Evolutionary conservation across 371 early-diverging fungal genomes (phyloP).

Genomic region (Mortierella sp.): DNA sequence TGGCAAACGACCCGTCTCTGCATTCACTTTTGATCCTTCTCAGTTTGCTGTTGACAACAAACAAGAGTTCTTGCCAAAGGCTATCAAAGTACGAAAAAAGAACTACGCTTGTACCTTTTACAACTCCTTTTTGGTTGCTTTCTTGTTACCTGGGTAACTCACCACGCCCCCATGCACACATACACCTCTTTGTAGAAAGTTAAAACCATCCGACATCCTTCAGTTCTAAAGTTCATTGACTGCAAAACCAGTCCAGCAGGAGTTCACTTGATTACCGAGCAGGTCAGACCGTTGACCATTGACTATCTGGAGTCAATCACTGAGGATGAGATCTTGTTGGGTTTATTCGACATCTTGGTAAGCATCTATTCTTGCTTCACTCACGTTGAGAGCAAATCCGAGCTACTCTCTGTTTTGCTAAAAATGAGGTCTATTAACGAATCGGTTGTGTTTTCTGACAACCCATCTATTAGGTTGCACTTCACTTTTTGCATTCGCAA

Average conservation of each 20-base stretch:
- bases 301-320: slow-evolving; percentile 44
- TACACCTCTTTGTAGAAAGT: slow-evolving; percentile 31
- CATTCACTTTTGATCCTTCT: slow-evolving; percentile 44
- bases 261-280: slow-evolving; percentile 46
- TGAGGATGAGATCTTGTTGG: slow-evolving; percentile 49
- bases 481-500: slow-evolving; percentile 51
- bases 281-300: slow-evolving; percentile 32
- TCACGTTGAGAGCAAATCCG: too few species aligned
- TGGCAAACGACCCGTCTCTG: slow-evolving; percentile 46
- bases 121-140: neutral
- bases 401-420: neutral
- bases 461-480: slow-evolving; percentile 25
- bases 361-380: too few species aligned
- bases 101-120: neutral
- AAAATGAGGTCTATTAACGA: neutral
- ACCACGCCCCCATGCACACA: neutral
- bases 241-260: slow-evolving; percentile 43
- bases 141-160: neutral
- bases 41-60: slow-evolving; percentile 43
- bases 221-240: slow-evolving; percentile 50
- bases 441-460: neutral
- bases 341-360: slow-evolving; percentile 50
- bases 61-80: slow-evolving; percentile 47
- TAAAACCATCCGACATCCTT: slow-evolving; percentile 50
- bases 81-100: slow-evolving; percentile 32